Evolutionary conservation across 2,329 filamentous ascomycete species (phyloP), one percentile per base, ranked within the genome.

Genomic region (Biscogniauxia marginata): DNA sequence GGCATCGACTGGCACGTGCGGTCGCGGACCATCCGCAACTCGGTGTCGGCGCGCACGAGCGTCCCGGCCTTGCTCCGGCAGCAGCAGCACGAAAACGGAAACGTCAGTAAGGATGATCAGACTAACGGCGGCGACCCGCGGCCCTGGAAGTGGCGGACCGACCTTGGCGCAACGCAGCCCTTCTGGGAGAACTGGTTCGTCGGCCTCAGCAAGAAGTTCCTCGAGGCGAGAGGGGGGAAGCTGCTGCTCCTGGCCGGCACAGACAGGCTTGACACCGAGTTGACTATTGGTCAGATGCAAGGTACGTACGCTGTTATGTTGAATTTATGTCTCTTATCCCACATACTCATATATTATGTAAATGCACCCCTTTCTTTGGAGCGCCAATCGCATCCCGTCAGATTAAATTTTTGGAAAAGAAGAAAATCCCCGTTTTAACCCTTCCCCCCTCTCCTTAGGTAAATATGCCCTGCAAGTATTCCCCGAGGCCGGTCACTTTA

Each of bases 381-480:
- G n/a, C n/a, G n/a, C n/a, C n/a, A n/a, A n/a, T n/a, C n/a, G n/a
- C n/a, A n/a, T n/a, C n/a, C n/a, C n/a, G n/a, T n/a, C n/a, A n/a
- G n/a, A n/a, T n/a, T n/a, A n/a, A n/a, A n/a, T n/a, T n/a, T n/a
- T n/a, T n/a, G n/a, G n/a, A n/a, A n/a, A n/a, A n/a, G n/a, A n/a
- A n/a, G n/a, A n/a, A n/a, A n/a, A n/a, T n/a, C n/a, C n/a, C n/a
- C n/a, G n/a, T n/a, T n/a, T 46, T 8, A 3, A 9, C 20, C 30
- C 39, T 46, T 13, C 2, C 23, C 16, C 20, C 19, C 18, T n/a
- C 20, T 5, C 25, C 5, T 50, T 59, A 85, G 88, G 93, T 4
- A 98, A 98, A 80, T 99, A 98, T 70, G 92, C 96, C 55, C 78
- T 99, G 47, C 90, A 96, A 65, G 93, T 99, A 6, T 90, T 98